Evolutionary conservation across 2,329 filamentous ascomycete species (phyloP), one percentile per base, ranked within the genome.

Genomic region (Alternaria consortialis): DNA sequence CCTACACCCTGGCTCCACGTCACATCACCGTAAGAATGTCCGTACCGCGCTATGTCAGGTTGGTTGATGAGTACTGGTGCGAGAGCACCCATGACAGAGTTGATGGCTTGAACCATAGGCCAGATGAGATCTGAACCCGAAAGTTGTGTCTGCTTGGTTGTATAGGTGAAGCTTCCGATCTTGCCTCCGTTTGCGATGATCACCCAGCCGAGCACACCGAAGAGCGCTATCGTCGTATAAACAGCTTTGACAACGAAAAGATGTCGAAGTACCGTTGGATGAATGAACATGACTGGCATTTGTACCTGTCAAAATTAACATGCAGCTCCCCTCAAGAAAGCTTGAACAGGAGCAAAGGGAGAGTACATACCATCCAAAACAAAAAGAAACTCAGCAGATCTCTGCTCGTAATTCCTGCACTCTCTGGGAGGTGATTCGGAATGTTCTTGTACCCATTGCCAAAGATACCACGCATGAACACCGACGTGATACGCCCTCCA

Each of bases 391-490:
- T 56, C 44, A 50, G 31, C 44, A 56, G 7, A 20, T 56, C 53
- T 31, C 70, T 63, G 6, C 72, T 78, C 0, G 77, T 79, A 34
- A 79, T 75, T n/a, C 80, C 79, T n/a, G 79, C 77, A 43, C 66
- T 77, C 5, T 69, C 73, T 0, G 82, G 79, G 8, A 85, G 74
- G 31, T 80, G 81, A 63, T 85, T 83, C 15, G 77, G 76, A 60
- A 85, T 80, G 13, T 63, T 64, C 12, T 56, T 47, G 55, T 65
- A 70, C 7, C 65, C 56, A 17, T 67, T 69, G 8, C 66, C 66
- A 20, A 69, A 69, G 5, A 67, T 67, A 0, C 55, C 65, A 13
- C 65, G 54, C 66, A 69, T 69, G 57, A 69, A 69, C 1, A 69
- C 66, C 17, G 65, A 65, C 7, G 65, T 69, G 20, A 69, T 69